Conservation (phyloP, 2,329 filamentous ascomycete genomes). For the Cadophora luteo-olivacea region DNA sequence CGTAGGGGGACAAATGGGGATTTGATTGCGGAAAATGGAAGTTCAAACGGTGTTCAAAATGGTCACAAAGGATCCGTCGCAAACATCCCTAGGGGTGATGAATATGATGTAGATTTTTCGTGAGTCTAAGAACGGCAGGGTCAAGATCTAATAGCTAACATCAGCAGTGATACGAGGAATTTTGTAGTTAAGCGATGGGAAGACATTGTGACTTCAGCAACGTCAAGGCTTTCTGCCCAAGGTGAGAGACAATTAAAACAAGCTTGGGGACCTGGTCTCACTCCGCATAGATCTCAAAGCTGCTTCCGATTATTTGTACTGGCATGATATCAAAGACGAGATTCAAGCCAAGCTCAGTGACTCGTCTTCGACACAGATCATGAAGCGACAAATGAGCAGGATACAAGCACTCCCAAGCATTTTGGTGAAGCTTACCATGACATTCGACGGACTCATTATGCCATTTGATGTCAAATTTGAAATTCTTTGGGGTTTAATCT, state of each 20-base stretch:
- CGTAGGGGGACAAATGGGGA: slow-evolving; percentile 15
- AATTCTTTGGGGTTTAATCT: slow-evolving; percentile 32
- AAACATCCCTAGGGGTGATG: slow-evolving; percentile 23
- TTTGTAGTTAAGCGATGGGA: slow-evolving; percentile 29
- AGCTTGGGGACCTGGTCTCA: neutral
- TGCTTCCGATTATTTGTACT: slow-evolving; percentile 20
- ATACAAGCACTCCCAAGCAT: slow-evolving; percentile 29
- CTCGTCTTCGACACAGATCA: slow-evolving; percentile 14
- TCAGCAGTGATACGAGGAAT: slow-evolving; percentile 29
- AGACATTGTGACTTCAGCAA: slow-evolving; percentile 25
- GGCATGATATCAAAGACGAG: slow-evolving; percentile 28
- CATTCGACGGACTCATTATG: slow-evolving; percentile 18
- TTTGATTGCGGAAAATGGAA: neutral
- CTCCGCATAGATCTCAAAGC: slow-evolving; percentile 18
- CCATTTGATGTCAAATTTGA: slow-evolving; percentile 25
- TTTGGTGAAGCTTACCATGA: slow-evolving; percentile 20
- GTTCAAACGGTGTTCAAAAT: slow-evolving; percentile 4
- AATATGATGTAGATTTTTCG: slow-evolving; percentile 33
- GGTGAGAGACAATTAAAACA: slow-evolving; percentile 17
- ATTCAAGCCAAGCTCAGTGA: slow-evolving; percentile 23
- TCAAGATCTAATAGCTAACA: neutral
- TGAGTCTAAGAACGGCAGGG: slow-evolving; percentile 1
- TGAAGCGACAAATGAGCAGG: slow-evolving; percentile 23
- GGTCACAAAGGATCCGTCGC: neutral
- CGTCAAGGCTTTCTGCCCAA: slow-evolving; percentile 19